Base-by-base conservation (phyloP, 2,329 filamentous ascomycete species). In the Aspergillus fumigatus region DNA sequence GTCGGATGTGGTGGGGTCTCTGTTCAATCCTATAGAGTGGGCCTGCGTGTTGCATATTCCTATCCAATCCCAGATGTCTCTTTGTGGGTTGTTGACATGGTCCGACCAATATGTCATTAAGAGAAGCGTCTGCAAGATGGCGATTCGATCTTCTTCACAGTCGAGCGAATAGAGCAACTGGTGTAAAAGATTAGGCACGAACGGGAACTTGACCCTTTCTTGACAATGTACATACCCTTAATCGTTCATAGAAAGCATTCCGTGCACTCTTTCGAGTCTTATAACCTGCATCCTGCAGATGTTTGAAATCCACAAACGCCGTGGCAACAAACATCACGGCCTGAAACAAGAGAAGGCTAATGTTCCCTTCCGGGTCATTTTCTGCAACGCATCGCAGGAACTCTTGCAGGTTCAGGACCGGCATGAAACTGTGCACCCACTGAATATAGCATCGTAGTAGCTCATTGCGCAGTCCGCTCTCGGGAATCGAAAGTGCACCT, bases 81-180 rank as follows among this genome's bases (percentile, higher is more conserved):
- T 94, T 70, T 94, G 89, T 67, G 69, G 67, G 47, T 94, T 90
- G 71, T 95, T 90, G 2, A 91, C 90, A 8, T 90, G 92, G 75
- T 96, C 91, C 70, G 95, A 95, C 87, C 92, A 96, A 71, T 94
- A 96, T 5, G 91, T 95, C 88, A 96, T 90, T 54, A 96, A 81
- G 25, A 96, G 79, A 7, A 96, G 79, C 8, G 89, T 86, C 73
- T 96, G 92, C 25, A 96, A 87, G 35, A 96, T 83, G 27, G 89
- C 84, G 50, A 96, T 85, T 51, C 91, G 88, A 70, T 96, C 91
- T 52, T 86, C 85, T 73, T 96, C 92, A 73, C 92, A 93, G 71
- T 96, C 92, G 62, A 94, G 91, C 65, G 95, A 91, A 75, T 96
- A 95, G 4, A 96, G 81, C 6, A 92, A 80, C 88, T 92, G 62